Conservation (phyloP, 495 filamentous ascomycete genomes). For the Talaromyces thailandensis region DNA sequence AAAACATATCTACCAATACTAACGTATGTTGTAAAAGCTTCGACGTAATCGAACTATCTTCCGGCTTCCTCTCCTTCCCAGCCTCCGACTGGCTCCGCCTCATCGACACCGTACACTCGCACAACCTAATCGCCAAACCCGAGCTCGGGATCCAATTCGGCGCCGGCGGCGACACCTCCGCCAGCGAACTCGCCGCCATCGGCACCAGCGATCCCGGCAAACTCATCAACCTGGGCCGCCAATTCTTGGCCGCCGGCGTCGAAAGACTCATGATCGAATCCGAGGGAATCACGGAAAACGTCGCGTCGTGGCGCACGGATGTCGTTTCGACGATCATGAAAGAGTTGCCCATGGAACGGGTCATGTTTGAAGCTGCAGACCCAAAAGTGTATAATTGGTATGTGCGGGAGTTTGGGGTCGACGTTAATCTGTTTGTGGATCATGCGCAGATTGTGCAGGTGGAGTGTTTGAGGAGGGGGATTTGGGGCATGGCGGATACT, state of each 20-base stretch:
- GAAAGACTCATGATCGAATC: slow-evolving; percentile 54
- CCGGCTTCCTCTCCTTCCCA: slow-evolving; percentile 47
- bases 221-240: slow-evolving; percentile 38
- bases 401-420: slow-evolving; percentile 49
- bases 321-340: slow-evolving; percentile 47
- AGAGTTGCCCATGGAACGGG: slow-evolving; percentile 42
- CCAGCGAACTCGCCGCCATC: slow-evolving; percentile 36
- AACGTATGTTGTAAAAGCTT: slow-evolving; percentile 22
- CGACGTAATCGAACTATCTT: slow-evolving; percentile 46
- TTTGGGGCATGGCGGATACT: slow-evolving; percentile 49
- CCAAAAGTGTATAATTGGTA: slow-evolving; percentile 53
- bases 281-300: slow-evolving; percentile 55
- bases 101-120: slow-evolving; percentile 41
- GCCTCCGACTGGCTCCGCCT: slow-evolving; percentile 49
- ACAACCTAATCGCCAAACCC: slow-evolving; percentile 47
- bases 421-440: slow-evolving; percentile 53
- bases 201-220: slow-evolving; percentile 45
- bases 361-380: slow-evolving; percentile 57
- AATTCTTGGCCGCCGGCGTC: slow-evolving; percentile 46
- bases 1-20: too few species aligned
- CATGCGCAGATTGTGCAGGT: slow-evolving; percentile 54
- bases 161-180: slow-evolving; percentile 47
- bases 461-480: slow-evolving; percentile 41
- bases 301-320: slow-evolving; percentile 46
- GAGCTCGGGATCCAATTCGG: slow-evolving; percentile 54